phyloP scores from a whole-genome alignment of 495 filamentous ascomycete genomes.

The Penicillium simplicissimum region DNA sequence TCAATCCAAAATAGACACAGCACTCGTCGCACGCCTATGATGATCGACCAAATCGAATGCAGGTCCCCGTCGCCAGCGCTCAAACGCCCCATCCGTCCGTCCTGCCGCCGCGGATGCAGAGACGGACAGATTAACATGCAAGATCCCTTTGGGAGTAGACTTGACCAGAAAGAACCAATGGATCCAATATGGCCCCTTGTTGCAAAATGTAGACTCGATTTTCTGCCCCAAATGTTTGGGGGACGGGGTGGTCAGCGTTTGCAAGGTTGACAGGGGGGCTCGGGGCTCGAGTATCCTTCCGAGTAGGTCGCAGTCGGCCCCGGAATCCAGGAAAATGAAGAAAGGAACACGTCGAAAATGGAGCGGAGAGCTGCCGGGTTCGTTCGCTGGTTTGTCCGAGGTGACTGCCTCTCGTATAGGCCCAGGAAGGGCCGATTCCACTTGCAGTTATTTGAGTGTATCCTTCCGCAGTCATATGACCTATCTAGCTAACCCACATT shows the following conservation, averaged over 20 bases:
- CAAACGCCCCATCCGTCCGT: not conserved
- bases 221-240: not conserved
- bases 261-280: not conserved
- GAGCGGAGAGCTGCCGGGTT: not conserved
- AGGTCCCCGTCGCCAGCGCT: slow-evolving; percentile 12
- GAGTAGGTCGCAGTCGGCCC: not conserved
- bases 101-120: not conserved
- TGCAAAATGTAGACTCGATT: not conserved
- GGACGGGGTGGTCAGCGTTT: not conserved
- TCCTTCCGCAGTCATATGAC: too few relatives aligned
- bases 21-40: not conserved
- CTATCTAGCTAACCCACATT: not conserved
- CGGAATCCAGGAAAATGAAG: not conserved
- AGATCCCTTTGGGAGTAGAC: not conserved
- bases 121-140: slow-evolving; percentile 3
- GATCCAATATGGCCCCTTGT: not conserved
- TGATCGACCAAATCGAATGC: slow-evolving; percentile 2
- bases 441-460: not conserved
- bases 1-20: not conserved
- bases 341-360: not conserved
- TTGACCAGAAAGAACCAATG: too few relatives aligned
- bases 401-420: too few relatives aligned
- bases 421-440: not conserved
- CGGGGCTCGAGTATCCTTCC: not conserved
- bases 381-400: not conserved